A percentile compares a stretch with the other conserved stretches of the same genome.
phyloP scores from a whole-genome alignment of 129 eudicot species.

The Centella asiatica region DNA sequence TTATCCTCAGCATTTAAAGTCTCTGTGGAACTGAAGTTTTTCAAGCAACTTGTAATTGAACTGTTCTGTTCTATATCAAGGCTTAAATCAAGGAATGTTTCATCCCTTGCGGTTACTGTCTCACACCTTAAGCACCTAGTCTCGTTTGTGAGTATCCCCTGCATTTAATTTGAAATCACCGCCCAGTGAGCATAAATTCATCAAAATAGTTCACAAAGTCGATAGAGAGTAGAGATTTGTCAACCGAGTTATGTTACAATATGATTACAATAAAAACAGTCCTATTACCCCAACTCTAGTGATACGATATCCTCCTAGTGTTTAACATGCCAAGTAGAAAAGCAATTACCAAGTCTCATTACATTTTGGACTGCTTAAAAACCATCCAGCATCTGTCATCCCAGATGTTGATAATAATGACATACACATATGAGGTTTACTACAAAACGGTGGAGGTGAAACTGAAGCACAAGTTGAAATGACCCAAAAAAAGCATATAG shows the following conservation, averaged over 20 bases:
- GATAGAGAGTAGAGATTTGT: too few species aligned
- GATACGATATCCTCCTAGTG: conserved; percentile 1
- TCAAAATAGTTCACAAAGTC: neutral
- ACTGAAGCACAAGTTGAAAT: neutral
- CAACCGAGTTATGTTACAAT: too few species aligned
- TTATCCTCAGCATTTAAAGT: conserved; percentile 89
- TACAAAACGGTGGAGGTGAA: neutral
- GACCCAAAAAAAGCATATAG: neutral
- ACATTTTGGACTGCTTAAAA: neutral
- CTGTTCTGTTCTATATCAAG: conserved; percentile 88
- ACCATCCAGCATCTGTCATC: neutral
- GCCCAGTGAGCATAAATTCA: neutral
- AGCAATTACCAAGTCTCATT: neutral
- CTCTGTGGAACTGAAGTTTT: conserved; percentile 89
- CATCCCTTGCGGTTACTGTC: conserved; percentile 91
- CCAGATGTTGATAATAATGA: neutral
- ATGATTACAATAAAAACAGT: too few species aligned
- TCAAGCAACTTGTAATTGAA: conserved; percentile 87
- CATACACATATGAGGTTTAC: neutral
- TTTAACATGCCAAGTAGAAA: neutral
- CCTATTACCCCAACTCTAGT: neutral
- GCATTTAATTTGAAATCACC: conserved; percentile 16
- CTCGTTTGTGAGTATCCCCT: conserved; percentile 92
- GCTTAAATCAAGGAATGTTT: conserved; percentile 79
- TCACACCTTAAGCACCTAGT: conserved; percentile 86